Evolutionary conservation across 768 basidiomycete species (phyloP).

Genomic region (Omphalotus guepiniiformis): DNA sequence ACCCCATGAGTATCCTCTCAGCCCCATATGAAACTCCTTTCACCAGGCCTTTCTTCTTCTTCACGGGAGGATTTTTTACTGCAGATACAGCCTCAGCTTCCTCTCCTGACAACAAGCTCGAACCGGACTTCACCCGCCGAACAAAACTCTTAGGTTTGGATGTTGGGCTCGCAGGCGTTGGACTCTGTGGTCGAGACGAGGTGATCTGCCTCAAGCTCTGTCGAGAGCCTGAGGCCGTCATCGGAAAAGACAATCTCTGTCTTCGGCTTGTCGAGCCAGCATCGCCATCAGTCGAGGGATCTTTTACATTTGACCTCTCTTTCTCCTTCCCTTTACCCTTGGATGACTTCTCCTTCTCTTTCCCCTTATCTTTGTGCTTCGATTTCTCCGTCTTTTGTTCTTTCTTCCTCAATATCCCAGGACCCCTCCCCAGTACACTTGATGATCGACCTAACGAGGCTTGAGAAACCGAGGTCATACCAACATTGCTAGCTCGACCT

Average conservation of each 20-base stretch:
- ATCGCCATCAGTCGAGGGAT: not conserved
- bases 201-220: not conserved
- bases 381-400: slow-evolving; percentile 15
- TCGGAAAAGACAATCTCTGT: slow-evolving; percentile 6
- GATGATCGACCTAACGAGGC: slow-evolving; percentile 18
- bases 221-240: not conserved
- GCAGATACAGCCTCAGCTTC: not conserved
- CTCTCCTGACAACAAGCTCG: not conserved
- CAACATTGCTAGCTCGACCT: too few species aligned
- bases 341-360: slow-evolving; percentile 14
- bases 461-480: slow-evolving; percentile 8
- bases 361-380: slow-evolving; percentile 22
- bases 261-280: not conserved
- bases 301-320: not conserved
- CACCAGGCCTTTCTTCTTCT: slow-evolving; percentile 5
- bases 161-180: not conserved
- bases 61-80: not conserved
- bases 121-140: slow-evolving; percentile 1
- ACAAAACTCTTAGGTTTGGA: not conserved
- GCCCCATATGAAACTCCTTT: slow-evolving; percentile 4
- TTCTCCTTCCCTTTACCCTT: not conserved
- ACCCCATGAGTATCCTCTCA: slow-evolving; percentile 5
- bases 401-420: slow-evolving; percentile 17
- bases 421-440: slow-evolving; percentile 15
- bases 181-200: not conserved